Percentiles rank a stretch among this genome's conserved stretches.
Evolutionary conservation across 352 stramenopile species (phyloP).

Genomic region (Peronospora destructor): DNA sequence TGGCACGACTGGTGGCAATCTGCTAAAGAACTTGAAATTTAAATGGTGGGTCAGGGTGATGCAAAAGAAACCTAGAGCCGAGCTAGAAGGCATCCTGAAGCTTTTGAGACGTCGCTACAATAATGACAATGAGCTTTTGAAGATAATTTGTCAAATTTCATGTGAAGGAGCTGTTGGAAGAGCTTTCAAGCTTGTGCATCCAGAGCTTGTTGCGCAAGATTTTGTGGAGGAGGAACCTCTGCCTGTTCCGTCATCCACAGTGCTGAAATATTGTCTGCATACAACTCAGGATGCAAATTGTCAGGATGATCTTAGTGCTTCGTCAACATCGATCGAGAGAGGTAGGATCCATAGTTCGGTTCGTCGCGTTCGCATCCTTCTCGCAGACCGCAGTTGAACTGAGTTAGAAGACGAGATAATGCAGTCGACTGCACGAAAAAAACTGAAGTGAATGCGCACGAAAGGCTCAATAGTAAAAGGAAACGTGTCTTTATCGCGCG

Average conservation of each 20-base stretch:
- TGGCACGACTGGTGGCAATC: too few relatives aligned
- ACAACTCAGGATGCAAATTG: slow-evolving; percentile 1
- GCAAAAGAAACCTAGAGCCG: too few relatives aligned
- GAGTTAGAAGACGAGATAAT: neutral
- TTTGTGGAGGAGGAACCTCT: slow-evolving; percentile 16
- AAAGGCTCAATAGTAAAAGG: slow-evolving; percentile 5
- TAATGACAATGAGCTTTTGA: too few relatives aligned
- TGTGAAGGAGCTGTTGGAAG: too few relatives aligned
- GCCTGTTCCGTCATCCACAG: neutral
- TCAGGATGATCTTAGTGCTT: slow-evolving; percentile 2
- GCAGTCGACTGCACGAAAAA: slow-evolving; percentile 3
- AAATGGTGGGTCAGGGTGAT: too few relatives aligned
- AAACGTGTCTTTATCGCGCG: neutral
- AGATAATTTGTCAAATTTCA: too few relatives aligned
- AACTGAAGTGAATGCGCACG: slow-evolving; percentile 9
- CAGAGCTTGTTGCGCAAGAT: slow-evolving; percentile 17
- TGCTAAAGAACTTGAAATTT: too few relatives aligned
- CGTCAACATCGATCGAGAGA: slow-evolving; percentile 4
- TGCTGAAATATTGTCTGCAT: neutral
- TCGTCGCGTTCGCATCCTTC: neutral
- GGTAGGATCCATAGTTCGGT: neutral
- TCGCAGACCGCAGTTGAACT: neutral
- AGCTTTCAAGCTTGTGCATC: too few relatives aligned
- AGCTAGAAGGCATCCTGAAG: too few relatives aligned
- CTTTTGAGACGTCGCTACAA: too few relatives aligned